Percentiles rank a stretch among this genome's conserved stretches.
Evolutionary conservation across 192 early-diverging fungal species (phyloP).

Genomic region (Chytriomyces confervae): DNA sequence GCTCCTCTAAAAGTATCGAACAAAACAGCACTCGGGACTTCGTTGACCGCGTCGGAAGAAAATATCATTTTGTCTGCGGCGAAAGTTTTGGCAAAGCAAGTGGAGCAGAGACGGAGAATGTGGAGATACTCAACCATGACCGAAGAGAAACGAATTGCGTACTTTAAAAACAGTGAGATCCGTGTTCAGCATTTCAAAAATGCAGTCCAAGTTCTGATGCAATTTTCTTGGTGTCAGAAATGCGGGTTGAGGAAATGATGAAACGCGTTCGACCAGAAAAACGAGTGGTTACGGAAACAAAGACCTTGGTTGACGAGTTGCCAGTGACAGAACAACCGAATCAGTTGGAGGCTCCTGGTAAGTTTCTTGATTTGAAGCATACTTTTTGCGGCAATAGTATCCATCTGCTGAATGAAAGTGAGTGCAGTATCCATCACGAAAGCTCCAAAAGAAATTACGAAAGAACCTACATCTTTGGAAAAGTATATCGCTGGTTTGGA

Average conservation of each 20-base stretch:
- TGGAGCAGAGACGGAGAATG: not conserved
- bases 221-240: not conserved
- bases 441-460: not conserved
- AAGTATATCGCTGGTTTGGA: not conserved
- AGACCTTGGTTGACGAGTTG: not conserved
- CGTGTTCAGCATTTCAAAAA: not conserved
- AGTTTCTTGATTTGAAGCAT: not conserved
- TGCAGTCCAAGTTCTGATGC: not conserved
- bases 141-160: conserved; percentile 7
- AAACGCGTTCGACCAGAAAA: not conserved
- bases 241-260: conserved; percentile 2
- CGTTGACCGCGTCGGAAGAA: too few relatives aligned
- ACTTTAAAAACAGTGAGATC: conserved; percentile 13
- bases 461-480: not conserved
- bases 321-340: not conserved
- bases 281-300: conserved; percentile 2
- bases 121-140: conserved; percentile 10
- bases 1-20: too few relatives aligned
- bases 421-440: not conserved
- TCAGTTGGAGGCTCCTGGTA: not conserved
- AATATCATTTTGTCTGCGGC: too few relatives aligned
- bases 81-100: too few relatives aligned
- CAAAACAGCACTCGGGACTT: too few relatives aligned
- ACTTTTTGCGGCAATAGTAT: not conserved
- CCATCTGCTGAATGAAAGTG: not conserved